These are phyloP conservation scores for Salix viminalis DNA, from an alignment of 345 rosid genomes.

Conservation along the genomic window DNA sequence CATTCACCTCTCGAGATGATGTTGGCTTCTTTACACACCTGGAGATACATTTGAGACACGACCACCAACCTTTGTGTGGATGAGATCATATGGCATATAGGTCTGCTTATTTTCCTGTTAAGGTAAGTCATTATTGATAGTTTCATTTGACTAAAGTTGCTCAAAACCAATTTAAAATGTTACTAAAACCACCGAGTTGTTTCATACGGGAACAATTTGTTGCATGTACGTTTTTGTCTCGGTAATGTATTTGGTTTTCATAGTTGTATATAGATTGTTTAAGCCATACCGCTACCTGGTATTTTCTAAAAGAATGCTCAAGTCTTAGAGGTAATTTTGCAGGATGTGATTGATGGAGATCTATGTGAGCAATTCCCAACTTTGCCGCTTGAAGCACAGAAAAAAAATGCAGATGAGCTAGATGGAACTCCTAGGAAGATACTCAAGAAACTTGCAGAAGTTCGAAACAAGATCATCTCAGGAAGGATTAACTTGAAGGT, in stretches of 20 bases:
- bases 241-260: not conserved
- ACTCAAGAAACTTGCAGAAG: constrained; percentile 92
- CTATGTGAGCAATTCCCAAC: constrained; percentile 94
- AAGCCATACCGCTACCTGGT: not conserved
- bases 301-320: not conserved
- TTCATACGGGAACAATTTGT: not conserved
- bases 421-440: constrained; percentile 96
- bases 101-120: constrained; percentile 88
- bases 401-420: constrained; percentile 88
- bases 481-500: constrained; percentile 7
- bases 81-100: constrained; percentile 84
- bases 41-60: constrained; percentile 98
- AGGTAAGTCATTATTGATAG: constrained; percentile 37
- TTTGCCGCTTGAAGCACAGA: constrained; percentile 71
- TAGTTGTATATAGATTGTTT: not conserved
- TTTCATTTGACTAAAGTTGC: not conserved
- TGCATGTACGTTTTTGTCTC: not conserved
- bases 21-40: constrained; percentile 93
- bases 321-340: constrained; percentile 18
- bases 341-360: constrained; percentile 99
- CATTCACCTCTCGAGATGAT: constrained; percentile 92
- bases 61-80: constrained; percentile 63
- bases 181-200: not conserved
- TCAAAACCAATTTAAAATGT: not conserved
- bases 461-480: constrained; percentile 71